Evolutionary conservation across 768 basidiomycete species (phyloP), one percentile per base, ranked within the genome.

Genomic region (Pleurotus tuber-regium): DNA sequence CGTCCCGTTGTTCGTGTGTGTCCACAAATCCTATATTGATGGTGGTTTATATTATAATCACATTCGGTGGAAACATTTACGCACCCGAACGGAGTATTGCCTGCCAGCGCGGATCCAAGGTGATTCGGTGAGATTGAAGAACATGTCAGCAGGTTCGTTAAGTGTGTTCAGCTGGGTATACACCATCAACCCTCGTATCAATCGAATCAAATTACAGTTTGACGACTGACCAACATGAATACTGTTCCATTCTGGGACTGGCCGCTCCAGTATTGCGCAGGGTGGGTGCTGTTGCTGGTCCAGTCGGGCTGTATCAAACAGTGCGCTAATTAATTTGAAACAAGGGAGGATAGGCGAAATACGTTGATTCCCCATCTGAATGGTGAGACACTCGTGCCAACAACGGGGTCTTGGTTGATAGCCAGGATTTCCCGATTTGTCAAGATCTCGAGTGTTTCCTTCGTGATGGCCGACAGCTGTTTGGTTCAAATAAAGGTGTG

Each of bases 321-420:
- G 31, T 33, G n/a, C 31, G 31, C 35, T 36, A 36, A n/a, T n/a
- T n/a, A n/a, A n/a, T 36, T 19, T 7, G 35, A n/a, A n/a, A 36
- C n/a, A 36, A 16, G 19, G 31, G 31, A n/a, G 31, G 31, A 38
- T 2, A 38, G 4, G 4, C 35, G 2, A n/a, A n/a, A n/a, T 19
- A 84, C 83, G 59, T 84, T 83, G 58, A 82, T 66, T 4, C 83
- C 83, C 83, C 83, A 86, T 54, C 82, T 68, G 72, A 87, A 87
- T 2, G 86, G 85, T 9, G 82, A 77, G 49, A 86, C 74, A 51
- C 77, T 77, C 14, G 75, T 76, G 3, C 84, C 85, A 14, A 80
- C 67, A 1, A 79, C 78, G 0, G 82, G 72, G 57, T 87, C 86
- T 58, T 87, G 86, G 62, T 84, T 83, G 55, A 87, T 84, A 4